Evolutionary conservation across 345 rosid genomes (phyloP).

Genomic region (Hirschfeldia incana): DNA sequence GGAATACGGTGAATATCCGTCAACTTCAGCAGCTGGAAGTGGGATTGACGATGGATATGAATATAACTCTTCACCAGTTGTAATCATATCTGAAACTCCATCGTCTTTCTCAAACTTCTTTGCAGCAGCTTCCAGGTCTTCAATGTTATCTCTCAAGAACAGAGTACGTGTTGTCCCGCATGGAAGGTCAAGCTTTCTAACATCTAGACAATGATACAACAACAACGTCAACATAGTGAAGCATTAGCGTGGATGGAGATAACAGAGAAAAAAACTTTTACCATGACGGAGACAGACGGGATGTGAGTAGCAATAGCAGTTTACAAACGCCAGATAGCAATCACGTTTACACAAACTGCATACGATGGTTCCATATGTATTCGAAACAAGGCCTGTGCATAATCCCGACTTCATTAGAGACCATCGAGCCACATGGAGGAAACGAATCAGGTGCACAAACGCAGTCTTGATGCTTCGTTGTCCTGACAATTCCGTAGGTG

Average conservation of each 20-base stretch:
- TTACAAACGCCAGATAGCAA: constrained; percentile 79
- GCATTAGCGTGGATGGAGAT: not conserved
- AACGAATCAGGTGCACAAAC: constrained; percentile 78
- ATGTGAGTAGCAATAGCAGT: constrained; percentile 69
- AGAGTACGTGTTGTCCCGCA: constrained; percentile 69
- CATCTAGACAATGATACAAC: constrained; percentile 47
- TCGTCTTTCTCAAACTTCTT: constrained; percentile 68
- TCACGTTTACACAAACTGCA: constrained; percentile 93
- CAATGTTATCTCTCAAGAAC: constrained; percentile 73
- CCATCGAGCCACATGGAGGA: constrained; percentile 86
- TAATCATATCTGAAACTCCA: constrained; percentile 36
- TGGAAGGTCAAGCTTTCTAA: constrained; percentile 57
- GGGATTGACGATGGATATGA: constrained; percentile 48
- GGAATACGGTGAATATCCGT: constrained; percentile 73
- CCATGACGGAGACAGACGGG: constrained; percentile 88
- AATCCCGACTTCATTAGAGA: constrained; percentile 62
- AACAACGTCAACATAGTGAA: constrained; percentile 5
- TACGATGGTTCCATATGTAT: constrained; percentile 61
- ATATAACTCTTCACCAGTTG: constrained; percentile 55
- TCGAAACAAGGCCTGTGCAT: constrained; percentile 54
- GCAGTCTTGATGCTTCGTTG: constrained; percentile 59
- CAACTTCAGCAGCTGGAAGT: constrained; percentile 41
- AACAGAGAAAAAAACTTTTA: constrained; percentile 36
- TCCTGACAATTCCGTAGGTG: constrained; percentile 57
- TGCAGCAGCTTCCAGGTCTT: constrained; percentile 84